These are phyloP conservation scores for Podila epicladia DNA, from an alignment of 192 early-diverging fungal genomes.

Conservation along the genomic window DNA sequence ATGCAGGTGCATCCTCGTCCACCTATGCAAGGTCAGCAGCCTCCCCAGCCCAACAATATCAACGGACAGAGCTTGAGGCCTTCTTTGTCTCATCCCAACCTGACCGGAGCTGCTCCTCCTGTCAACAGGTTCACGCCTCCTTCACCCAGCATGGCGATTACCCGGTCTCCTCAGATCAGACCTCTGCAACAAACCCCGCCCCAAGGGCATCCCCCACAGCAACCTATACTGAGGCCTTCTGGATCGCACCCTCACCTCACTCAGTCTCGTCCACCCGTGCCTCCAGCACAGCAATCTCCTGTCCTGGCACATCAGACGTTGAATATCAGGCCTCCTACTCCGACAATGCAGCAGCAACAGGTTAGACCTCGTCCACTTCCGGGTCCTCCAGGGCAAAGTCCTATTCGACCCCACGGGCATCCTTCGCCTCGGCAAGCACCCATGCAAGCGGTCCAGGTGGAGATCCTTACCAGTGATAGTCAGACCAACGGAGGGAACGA, in stretches of 20 bases:
- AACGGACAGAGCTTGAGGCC: slow-evolving; percentile 21
- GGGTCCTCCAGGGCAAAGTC: slow-evolving; percentile 20
- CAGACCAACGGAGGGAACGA: background rate
- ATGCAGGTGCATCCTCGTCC: slow-evolving; percentile 11
- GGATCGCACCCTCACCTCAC: slow-evolving; percentile 25
- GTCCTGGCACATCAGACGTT: slow-evolving; percentile 14
- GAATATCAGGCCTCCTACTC: slow-evolving; percentile 16
- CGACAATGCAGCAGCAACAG: slow-evolving; percentile 25
- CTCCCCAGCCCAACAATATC: slow-evolving; percentile 6
- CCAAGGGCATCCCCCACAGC: slow-evolving; percentile 8
- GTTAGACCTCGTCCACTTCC: slow-evolving; percentile 33
- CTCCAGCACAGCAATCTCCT: slow-evolving; percentile 22
- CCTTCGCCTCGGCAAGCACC: slow-evolving; percentile 1
- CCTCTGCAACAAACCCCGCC: slow-evolving; percentile 26
- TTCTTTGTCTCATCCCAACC: slow-evolving; percentile 28
- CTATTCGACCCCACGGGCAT: slow-evolving; percentile 9
- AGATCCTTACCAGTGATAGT: slow-evolving; percentile 2
- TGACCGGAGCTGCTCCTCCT: slow-evolving; percentile 7
- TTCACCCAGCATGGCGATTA: slow-evolving; percentile 11
- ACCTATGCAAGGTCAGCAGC: slow-evolving; percentile 22
- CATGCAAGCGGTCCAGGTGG: background rate
- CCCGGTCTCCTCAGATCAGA: slow-evolving; percentile 34
- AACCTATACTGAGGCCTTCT: slow-evolving; percentile 20
- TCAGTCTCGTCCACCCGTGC: slow-evolving; percentile 18
- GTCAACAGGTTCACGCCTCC: slow-evolving; percentile 31